Conservation (phyloP, 2,329 filamentous ascomycete species). For the Tolypocladium ovalisporum region DNA sequence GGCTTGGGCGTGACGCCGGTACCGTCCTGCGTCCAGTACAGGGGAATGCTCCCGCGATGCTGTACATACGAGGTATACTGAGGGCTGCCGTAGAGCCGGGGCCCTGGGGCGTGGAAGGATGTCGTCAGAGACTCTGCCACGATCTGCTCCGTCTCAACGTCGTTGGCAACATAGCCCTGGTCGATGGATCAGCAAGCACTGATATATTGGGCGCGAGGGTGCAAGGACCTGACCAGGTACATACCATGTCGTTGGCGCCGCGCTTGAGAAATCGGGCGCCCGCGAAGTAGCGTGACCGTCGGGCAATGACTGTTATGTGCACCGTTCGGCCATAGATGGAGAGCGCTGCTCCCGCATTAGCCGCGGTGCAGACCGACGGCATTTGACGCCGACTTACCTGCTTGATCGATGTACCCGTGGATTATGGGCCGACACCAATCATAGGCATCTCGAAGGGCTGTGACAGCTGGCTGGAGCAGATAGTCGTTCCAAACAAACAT, state of each 20-base stretch:
- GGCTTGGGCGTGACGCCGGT: conserved; percentile 93
- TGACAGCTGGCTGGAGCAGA: conserved; percentile 64
- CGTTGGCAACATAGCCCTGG: conserved; percentile 85
- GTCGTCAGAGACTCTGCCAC: conserved; percentile 91
- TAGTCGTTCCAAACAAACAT: conserved; percentile 99
- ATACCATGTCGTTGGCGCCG: conserved; percentile 73
- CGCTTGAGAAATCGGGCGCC: conserved; percentile 91
- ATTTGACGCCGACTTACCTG: conserved; percentile 30
- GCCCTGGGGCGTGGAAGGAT: conserved; percentile 87
- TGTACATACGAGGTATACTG: conserved; percentile 95
- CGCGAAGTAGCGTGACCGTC: conserved; percentile 85
- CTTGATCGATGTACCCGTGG: conserved; percentile 92
- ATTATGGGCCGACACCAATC: conserved; percentile 96
- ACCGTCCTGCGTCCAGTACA: conserved; percentile 96
- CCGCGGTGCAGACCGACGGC: not conserved
- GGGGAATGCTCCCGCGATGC: conserved; percentile 88
- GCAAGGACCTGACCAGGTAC: not conserved
- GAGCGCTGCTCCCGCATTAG: conserved; percentile 34
- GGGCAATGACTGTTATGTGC: conserved; percentile 87
- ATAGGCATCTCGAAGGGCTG: conserved; percentile 65
- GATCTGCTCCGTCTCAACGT: conserved; percentile 97
- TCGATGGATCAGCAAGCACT: not conserved
- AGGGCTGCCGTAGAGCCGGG: conserved; percentile 74
- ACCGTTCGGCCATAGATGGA: conserved; percentile 80
- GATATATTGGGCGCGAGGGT: not conserved